Base-by-base conservation (phyloP, 768 basidiomycete genomes). In the Auricularia sp. region DNA sequence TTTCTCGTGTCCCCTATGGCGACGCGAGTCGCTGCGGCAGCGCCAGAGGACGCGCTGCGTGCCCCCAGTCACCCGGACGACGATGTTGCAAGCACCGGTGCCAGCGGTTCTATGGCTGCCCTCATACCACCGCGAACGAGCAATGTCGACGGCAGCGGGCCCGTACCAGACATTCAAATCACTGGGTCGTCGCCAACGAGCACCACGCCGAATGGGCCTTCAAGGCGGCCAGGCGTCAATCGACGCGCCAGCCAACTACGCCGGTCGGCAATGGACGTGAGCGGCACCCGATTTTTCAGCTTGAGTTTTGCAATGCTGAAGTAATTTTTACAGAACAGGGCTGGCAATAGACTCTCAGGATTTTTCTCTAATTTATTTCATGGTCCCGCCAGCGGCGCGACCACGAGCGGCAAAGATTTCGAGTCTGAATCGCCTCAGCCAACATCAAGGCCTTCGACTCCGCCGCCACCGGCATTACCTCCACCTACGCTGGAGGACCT, bases 281-380 rank as follows among this genome's bases (percentile, higher is more conserved):
- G 56, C 29, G 23, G 6, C 56, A 8, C 10, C 56, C 16, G 11
- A 21, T 33, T 21, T 23, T 29, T 29, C 23, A 21, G 14, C 6
- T 8, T 23, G 23, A 29, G 10, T 14, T 14, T 18, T 18, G 23
- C 29, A 23, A n/a, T 35, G 23, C 56, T 64, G 61, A 63, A 54
- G 59, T 61, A 62, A 66, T 68, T 18, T 66, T 70, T 70, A 69
- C 72, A 87, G 81, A 74, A 75, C 65, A 86, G 90, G 64, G 76
- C 86, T 44, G 80, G 87, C 34, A 90, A 86, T 71, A 82, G 91
- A 35, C 78, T 93, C 36, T 93, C 91, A 33, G 91, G 91, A n/a
- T 93, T 93, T 75, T 86, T 92, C 72, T 87, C 83, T 16, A 84
- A 83, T 69, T 80, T 93, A 65, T 88, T 93, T 5, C 85, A 88